Evolutionary conservation across 2,329 filamentous ascomycete genomes (phyloP).

Genomic region (Uncinocarpus reesii): DNA sequence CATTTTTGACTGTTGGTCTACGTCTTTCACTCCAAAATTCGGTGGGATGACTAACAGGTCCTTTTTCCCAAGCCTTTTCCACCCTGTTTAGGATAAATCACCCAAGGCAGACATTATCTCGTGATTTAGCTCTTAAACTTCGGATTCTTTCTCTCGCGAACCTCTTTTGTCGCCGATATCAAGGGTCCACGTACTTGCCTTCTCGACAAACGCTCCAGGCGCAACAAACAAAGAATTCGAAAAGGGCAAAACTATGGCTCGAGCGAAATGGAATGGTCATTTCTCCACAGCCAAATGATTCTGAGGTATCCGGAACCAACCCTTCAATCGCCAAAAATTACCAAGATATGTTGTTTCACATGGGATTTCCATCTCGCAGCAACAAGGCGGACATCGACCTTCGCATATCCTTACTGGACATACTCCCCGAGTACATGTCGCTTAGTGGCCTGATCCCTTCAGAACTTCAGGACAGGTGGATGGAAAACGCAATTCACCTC

Average conservation of each 20-base stretch:
- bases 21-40: no score
- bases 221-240: constrained; percentile 15
- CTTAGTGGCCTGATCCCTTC: constrained; percentile 35
- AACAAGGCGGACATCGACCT: constrained; percentile 14
- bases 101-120: constrained; percentile 26
- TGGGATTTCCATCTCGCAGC: constrained; percentile 23
- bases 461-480: constrained; percentile 32
- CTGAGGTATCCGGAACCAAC: background rate
- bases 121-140: constrained; percentile 39
- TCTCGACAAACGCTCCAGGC: constrained; percentile 28
- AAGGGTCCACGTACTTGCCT: constrained; percentile 29
- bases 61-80: background rate
- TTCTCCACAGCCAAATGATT: background rate
- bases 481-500: constrained; percentile 38
- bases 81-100: constrained; percentile 35
- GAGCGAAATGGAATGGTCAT: background rate
- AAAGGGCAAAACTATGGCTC: constrained; percentile 14
- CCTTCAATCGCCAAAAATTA: constrained; percentile 21
- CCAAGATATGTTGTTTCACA: constrained; percentile 21
- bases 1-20: constrained; percentile 24
- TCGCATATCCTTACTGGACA: constrained; percentile 29
- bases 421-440: constrained; percentile 41
- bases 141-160: constrained; percentile 40
- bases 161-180: constrained; percentile 36
- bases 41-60: no score